A percentile compares a stretch with the other conserved stretches of the same genome.
Conservation (phyloP, 495 filamentous ascomycete genomes). For the Daldinia decipiens region DNA sequence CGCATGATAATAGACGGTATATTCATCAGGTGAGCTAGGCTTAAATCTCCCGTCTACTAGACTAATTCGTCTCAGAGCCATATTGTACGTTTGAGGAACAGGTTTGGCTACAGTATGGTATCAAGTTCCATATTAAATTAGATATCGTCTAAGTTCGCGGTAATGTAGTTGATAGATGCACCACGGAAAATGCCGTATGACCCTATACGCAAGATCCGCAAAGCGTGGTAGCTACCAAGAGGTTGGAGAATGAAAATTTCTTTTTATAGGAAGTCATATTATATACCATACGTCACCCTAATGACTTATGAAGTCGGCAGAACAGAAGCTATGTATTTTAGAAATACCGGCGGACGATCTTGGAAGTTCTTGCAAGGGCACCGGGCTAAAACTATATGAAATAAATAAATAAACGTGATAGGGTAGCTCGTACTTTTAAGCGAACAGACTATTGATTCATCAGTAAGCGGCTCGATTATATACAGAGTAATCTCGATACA, state of each 20-base stretch:
- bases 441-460: constrained; percentile 6
- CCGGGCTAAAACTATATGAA: constrained; percentile 2
- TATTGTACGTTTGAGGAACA: not conserved
- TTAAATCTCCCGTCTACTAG: not conserved
- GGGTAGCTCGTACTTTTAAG: constrained; percentile 11
- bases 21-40: not conserved
- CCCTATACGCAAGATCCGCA: not conserved
- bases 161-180: not conserved
- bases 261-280: constrained; percentile 1
- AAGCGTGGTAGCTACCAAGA: not conserved
- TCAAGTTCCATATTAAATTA: not conserved
- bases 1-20: not conserved
- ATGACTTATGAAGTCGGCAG: constrained; percentile 11
- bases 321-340: constrained; percentile 5
- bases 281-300: constrained; percentile 10
- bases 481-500: constrained; percentile 7
- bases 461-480: not conserved
- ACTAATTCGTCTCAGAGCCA: not conserved
- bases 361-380: not conserved
- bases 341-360: not conserved
- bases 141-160: not conserved
- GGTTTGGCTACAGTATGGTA: not conserved
- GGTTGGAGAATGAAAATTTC: not conserved
- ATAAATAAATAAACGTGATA: constrained; percentile 25
- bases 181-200: constrained; percentile 12